Conservation (phyloP, 2,329 filamentous ascomycete genomes). For the Fusarium xylarioides region DNA sequence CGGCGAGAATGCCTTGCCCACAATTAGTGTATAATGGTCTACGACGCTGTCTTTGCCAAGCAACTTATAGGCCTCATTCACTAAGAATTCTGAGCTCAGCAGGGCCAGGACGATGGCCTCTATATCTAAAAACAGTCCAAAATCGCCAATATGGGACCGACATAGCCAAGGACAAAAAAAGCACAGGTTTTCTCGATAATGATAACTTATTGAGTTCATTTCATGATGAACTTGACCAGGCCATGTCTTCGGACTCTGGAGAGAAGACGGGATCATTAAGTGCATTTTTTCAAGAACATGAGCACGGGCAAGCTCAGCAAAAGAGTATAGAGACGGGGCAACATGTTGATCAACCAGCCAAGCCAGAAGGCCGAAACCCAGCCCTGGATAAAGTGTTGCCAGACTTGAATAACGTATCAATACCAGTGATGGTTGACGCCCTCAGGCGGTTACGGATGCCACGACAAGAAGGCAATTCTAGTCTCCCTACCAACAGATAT, state of each 20-base stretch:
- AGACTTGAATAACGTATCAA: constrained; percentile 6
- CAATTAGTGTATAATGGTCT: constrained; percentile 63
- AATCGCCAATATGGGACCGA: constrained; percentile 31
- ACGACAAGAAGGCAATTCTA: constrained; percentile 22
- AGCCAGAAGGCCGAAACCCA: background rate
- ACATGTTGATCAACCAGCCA: background rate
- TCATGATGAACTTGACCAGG: background rate
- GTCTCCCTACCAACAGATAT: constrained; percentile 38
- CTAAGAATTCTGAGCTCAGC: constrained; percentile 44
- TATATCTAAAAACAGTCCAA: constrained; percentile 8
- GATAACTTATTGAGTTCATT: background rate
- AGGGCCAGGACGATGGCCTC: constrained; percentile 8
- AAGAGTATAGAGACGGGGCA: background rate
- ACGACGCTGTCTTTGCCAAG: constrained; percentile 71
- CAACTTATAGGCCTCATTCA: constrained; percentile 54
- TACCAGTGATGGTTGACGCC: constrained; percentile 39
- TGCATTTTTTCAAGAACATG: constrained; percentile 5
- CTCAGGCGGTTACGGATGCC: constrained; percentile 42
- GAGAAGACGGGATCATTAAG: background rate
- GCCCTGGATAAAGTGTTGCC: constrained; percentile 12
- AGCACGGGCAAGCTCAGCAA: background rate
- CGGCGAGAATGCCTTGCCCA: constrained; percentile 42
- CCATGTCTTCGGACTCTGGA: background rate
- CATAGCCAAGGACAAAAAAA: background rate
- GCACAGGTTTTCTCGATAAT: background rate